These are phyloP conservation scores for Dothiorella sarmentorum DNA, from an alignment of 2,329 filamentous ascomycete genomes.

Conservation along the genomic window DNA sequence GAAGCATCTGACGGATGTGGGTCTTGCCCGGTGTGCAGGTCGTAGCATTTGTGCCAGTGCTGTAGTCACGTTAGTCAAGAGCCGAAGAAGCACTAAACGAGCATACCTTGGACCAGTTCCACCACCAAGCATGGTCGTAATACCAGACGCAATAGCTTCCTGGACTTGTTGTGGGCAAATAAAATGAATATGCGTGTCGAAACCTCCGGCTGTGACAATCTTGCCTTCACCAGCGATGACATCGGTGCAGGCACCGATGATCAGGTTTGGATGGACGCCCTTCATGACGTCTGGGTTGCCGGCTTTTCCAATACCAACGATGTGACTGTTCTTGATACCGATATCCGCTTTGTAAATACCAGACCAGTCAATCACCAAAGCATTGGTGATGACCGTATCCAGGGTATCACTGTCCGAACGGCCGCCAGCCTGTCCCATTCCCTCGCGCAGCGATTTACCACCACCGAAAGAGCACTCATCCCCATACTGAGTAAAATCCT, in stretches of 20 bases:
- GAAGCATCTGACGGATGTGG: slow-evolving; percentile 84
- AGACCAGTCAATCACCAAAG: slow-evolving; percentile 82
- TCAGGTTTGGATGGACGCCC: slow-evolving; percentile 71
- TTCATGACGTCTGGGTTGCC: slow-evolving; percentile 98
- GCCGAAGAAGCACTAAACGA: background rate
- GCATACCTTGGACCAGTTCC: slow-evolving; percentile 81
- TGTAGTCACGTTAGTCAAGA: slow-evolving; percentile 35
- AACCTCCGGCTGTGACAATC: slow-evolving; percentile 85
- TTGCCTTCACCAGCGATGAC: slow-evolving; percentile 86
- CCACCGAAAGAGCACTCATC: slow-evolving; percentile 96
- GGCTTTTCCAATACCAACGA: slow-evolving; percentile 87
- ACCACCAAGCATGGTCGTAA: slow-evolving; percentile 88
- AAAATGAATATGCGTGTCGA: slow-evolving; percentile 89
- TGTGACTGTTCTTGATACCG: slow-evolving; percentile 81
- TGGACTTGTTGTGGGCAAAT: slow-evolving; percentile 91
- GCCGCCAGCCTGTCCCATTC: slow-evolving; percentile 90
- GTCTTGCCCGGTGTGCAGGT: slow-evolving; percentile 86
- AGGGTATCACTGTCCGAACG: slow-evolving; percentile 67
- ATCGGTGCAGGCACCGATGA: slow-evolving; percentile 85
- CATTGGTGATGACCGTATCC: slow-evolving; percentile 86
- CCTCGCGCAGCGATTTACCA: slow-evolving; percentile 88
- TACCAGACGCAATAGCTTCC: slow-evolving; percentile 77
- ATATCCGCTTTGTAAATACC: slow-evolving; percentile 98
- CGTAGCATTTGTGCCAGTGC: slow-evolving; percentile 84
- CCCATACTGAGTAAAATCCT: slow-evolving; percentile 77